phyloP scores from a whole-genome alignment of 2,329 filamentous ascomycete genomes.

The Myotisia sp. region DNA sequence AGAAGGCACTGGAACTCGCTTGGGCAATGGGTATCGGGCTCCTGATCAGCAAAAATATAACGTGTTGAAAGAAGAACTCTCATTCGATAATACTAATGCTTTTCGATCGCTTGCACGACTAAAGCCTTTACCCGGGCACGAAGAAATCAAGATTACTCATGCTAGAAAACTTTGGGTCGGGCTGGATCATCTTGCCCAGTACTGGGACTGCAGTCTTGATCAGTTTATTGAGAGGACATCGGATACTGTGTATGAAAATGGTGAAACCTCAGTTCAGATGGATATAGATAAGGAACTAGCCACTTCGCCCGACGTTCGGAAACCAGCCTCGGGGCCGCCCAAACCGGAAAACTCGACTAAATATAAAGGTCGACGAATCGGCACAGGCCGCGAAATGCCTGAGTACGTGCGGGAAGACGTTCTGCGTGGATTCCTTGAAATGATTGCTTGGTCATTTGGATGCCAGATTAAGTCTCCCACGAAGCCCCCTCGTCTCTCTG shows the following conservation, averaged over 20 bases:
- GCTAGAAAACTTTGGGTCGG: constrained; percentile 47
- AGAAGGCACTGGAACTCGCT: constrained; percentile 14
- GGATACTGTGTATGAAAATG: constrained; percentile 5
- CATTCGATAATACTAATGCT: constrained; percentile 41
- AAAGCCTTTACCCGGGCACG: constrained; percentile 29
- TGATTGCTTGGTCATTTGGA: constrained; percentile 44
- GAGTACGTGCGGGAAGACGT: constrained; percentile 43
- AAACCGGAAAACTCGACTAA: constrained; percentile 9
- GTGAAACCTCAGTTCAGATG: constrained; percentile 8
- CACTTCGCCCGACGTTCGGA: constrained; percentile 6
- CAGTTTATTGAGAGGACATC: constrained; percentile 36
- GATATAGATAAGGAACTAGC: constrained; percentile 12
- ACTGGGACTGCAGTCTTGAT: constrained; percentile 48
- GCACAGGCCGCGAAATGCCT: constrained; percentile 44
- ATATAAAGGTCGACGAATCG: constrained; percentile 47
- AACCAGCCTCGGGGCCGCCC: neutral
- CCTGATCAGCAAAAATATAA: constrained; percentile 38
- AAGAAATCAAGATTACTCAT: constrained; percentile 39
- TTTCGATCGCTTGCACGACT: constrained; percentile 42
- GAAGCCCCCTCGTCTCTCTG: constrained; percentile 34
- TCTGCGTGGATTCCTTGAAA: constrained; percentile 43
- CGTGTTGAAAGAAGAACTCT: constrained; percentile 36
- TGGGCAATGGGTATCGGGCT: constrained; percentile 37
- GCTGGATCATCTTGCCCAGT: constrained; percentile 45
- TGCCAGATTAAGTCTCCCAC: constrained; percentile 37